Percentiles rank a stretch among this genome's conserved stretches.
phyloP scores from a whole-genome alignment of 257 asterid species.

The Solanum chmielewskii region DNA sequence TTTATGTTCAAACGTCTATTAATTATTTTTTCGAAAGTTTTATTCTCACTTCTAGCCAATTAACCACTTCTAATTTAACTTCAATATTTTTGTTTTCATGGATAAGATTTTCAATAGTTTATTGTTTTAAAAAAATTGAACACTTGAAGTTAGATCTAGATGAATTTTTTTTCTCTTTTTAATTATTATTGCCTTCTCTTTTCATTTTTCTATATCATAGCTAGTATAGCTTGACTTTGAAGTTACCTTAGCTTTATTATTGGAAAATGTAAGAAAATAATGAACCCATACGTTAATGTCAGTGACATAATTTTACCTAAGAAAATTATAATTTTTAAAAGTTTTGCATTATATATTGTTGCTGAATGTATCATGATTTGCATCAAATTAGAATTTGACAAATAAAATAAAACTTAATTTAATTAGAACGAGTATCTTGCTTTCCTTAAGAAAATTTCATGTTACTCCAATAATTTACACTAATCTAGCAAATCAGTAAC shows the following conservation, averaged over 20 bases:
- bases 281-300: background rate
- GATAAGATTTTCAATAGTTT: too few species aligned
- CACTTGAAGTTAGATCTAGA: too few species aligned
- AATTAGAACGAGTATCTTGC: too few species aligned
- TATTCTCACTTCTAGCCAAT: too few species aligned
- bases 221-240: background rate
- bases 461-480: background rate
- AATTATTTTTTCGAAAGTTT: too few species aligned
- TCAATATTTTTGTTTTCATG: too few species aligned
- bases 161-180: background rate
- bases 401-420: too few species aligned
- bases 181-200: background rate
- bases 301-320: background rate
- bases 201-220: background rate
- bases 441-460: fast-evolving
- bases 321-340: background rate
- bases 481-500: background rate
- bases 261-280: background rate
- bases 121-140: too few species aligned
- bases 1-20: too few species aligned
- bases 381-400: background rate
- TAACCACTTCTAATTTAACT: too few species aligned
- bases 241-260: background rate
- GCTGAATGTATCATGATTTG: too few species aligned
- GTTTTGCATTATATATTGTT: too few species aligned